phyloP scores from a whole-genome alignment of 306 rosid genomes.

The barrel medic (Medicago truncatula) region MtrunA17r5.0-ANR NC_053049.1:39439501-39440000 shows the following conservation, averaged over 20 bases:
- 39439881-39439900: constrained; percentile 86
- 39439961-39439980: constrained; percentile 68
- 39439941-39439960: constrained; percentile 79
- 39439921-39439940: constrained; percentile 82
- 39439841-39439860: constrained; percentile 68
- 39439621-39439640: constrained; percentile 33
- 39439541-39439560: constrained; percentile 14
- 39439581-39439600: constrained; percentile 22
- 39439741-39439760: constrained; percentile 33
- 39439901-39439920: constrained; percentile 81
- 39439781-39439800: constrained; percentile 8
- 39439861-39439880: constrained; percentile 94
- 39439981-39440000: constrained; percentile 67
- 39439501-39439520: neutral
- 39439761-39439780: constrained; percentile 30
- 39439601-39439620: constrained; percentile 12
- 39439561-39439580: constrained; percentile 14
- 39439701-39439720: constrained; percentile 20
- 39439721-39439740: constrained; percentile 19
- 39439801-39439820: constrained; percentile 12
- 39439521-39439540: constrained; percentile 24
- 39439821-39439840: constrained; percentile 19
- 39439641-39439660: constrained; percentile 22
- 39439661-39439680: constrained; percentile 17
- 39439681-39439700: constrained; percentile 30